Evolutionary conservation across 176 grass and related monocot species (phyloP).

Genomic region (Oryza rufipogon): DNA sequence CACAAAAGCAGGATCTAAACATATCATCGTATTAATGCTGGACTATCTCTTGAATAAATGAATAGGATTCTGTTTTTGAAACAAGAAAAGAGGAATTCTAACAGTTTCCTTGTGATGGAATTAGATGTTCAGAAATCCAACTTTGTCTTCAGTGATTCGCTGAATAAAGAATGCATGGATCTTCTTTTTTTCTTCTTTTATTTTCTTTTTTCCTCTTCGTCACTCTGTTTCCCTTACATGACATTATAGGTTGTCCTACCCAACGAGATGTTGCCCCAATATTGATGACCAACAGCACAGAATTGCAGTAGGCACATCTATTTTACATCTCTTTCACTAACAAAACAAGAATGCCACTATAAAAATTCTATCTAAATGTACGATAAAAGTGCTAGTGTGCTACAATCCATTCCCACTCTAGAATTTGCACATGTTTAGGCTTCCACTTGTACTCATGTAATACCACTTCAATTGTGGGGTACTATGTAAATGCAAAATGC

Average conservation of each 20-base stretch:
- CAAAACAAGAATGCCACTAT: background rate
- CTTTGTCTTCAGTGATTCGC: background rate
- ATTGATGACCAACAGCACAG: background rate
- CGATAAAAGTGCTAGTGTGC: background rate
- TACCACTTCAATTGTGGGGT: background rate
- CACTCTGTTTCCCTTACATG: background rate
- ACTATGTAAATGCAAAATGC: background rate
- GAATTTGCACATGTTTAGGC: background rate
- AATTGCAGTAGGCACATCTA: background rate
- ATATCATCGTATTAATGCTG: background rate
- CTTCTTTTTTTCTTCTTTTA: too few relatives aligned
- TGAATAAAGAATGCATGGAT: background rate
- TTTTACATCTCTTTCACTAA: background rate
- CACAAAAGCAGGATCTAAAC: background rate
- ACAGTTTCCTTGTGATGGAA: background rate
- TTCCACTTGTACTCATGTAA: background rate
- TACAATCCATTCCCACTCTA: background rate
- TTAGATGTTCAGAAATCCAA: constrained; percentile 4
- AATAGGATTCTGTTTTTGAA: constrained; percentile 27
- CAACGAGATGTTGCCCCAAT: background rate
- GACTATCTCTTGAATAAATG: background rate
- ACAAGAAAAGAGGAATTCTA: background rate
- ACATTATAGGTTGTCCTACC: background rate
- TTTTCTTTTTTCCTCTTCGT: background rate
- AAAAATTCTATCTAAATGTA: background rate